phyloP scores from a whole-genome alignment of 2,329 filamentous ascomycete genomes.

The Coniochaeta prunicola region DNA sequence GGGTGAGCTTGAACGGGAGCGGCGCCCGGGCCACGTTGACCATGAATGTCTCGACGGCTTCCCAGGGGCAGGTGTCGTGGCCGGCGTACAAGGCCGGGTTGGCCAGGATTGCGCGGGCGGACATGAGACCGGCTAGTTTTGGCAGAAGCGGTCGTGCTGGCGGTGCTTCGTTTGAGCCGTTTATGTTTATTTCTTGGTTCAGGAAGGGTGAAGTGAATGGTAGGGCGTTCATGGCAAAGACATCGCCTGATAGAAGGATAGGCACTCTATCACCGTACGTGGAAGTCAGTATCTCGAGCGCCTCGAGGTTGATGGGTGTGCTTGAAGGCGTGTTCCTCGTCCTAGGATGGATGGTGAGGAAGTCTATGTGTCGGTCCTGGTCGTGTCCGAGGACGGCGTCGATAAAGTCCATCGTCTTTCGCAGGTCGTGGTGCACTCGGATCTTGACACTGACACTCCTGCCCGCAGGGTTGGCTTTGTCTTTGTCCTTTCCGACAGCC shows the following conservation, averaged over 20 bases:
- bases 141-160: constrained; percentile 24
- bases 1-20: constrained; percentile 54
- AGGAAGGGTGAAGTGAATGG: constrained; percentile 32
- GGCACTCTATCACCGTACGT: constrained; percentile 49
- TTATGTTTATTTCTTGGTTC: constrained; percentile 3
- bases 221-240: constrained; percentile 49
- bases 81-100: constrained; percentile 62
- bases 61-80: constrained; percentile 49
- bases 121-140: constrained; percentile 58
- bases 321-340: constrained; percentile 53
- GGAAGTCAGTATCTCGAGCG: constrained; percentile 47
- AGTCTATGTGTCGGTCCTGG: constrained; percentile 50
- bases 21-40: constrained; percentile 48
- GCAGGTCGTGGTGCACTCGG: constrained; percentile 57
- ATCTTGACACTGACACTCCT: constrained; percentile 65
- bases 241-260: constrained; percentile 61
- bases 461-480: constrained; percentile 35
- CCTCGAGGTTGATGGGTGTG: constrained; percentile 53
- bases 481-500: constrained; percentile 35
- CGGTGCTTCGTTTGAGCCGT: constrained; percentile 7
- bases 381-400: constrained; percentile 51
- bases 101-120: constrained; percentile 58
- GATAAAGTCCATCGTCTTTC: constrained; percentile 54
- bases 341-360: constrained; percentile 64
- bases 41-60: constrained; percentile 57